Evolutionary conservation across 1,284 basidiomycete species (phyloP), one percentile per base, ranked within the genome.

Genomic region (Cryptococcus sp.): DNA sequence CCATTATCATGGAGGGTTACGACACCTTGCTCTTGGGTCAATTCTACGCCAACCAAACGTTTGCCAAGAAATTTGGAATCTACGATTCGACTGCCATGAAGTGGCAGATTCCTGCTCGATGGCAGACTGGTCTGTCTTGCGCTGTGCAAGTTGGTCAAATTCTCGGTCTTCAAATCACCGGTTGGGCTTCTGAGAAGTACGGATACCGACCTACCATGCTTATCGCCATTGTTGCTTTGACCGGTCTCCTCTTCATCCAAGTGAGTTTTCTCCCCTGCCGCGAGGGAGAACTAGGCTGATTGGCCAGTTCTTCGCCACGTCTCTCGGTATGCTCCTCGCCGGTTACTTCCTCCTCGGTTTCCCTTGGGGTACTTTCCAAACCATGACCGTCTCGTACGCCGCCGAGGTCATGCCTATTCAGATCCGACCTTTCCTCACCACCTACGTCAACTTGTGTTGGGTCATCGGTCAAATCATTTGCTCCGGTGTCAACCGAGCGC

Each of bases 1-100:
- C 69, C 52, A 64, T 71, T 43, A 58, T 73, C 56, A 74, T 75
- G 74, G 73, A 74, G 48, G 73, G 73, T 3, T 74, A 66, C 56
- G 69, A 74, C 50, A 66, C 60, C 14, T 46, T 66, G 12, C 53
- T 67, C 11, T 51, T 72, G 21, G 63, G 60, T 45, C 52, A 53
- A 23, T 73, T 74, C 57, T 74, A 62, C 53, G 72, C 71, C 11
- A 50, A 64, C 42, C 71, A 63, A 5, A 44, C 56, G 2, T 74
- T 74, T 48, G 54, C 55, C 12, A 36, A 54, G 14, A 56, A 55
- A 37, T 75, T 65, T 50, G 73, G 71, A 12, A 42, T 38, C n/a
- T 48, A 43, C 33, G 57, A 61, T 12, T 6, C 47, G 6, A 41
- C 19, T 18, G 31, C 19, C 18, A 28, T 34, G 16, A 47, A 23